Base-by-base conservation (phyloP, 768 basidiomycete genomes). In the Dentipellis fragilis region DNA sequence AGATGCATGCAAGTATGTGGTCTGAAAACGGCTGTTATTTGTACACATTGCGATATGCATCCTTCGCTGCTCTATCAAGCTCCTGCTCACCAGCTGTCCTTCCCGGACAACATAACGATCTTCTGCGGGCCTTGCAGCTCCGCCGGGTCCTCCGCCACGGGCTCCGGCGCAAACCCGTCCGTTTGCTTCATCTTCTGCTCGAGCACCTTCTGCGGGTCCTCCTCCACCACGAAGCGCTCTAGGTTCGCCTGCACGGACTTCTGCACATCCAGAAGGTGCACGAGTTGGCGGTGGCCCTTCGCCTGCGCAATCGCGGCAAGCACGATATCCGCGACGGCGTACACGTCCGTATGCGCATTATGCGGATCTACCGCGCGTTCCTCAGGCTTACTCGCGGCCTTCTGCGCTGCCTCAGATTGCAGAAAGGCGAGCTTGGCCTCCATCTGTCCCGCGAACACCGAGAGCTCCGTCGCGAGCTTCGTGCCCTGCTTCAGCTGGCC, bases 181-280 rank as follows among this genome's bases (percentile, higher is more conserved):
- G n/a, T 45, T 16, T 45, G 11, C 42, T 51, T n/a, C 36, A 51
- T 51, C 34, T 53, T 23, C 39, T 16, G n/a, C 21, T 11, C 14
- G 29, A 51, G n/a, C 2, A 16, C 39, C 21, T 21, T 53, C 14
- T 51, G 29, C 14, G 21, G 16, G 36, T 51, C 36, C n/a, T 11
- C 34, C 2, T 36, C 29, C 16, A 9, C 34, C 29, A 14, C 14
- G 3, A 12, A 38, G 50, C 36, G 29, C 17, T 51, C 34, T 16
- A 51, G 17, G n/a, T 38, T 34, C 9, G 29, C 29, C 9, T 51
- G 4, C 17, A 51, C 50, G n/a, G 50, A 51, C 19, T 51, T 54
- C 47, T 56, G 60, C 14, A 61, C 59, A 21, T 58, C 60, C 6
- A 34, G 35, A 37, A 62, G 8, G 40, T 58, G 61, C 42, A 54